Conservation (phyloP, 768 basidiomycete genomes). For the Boletus pseudo-olivaceus region DNA sequence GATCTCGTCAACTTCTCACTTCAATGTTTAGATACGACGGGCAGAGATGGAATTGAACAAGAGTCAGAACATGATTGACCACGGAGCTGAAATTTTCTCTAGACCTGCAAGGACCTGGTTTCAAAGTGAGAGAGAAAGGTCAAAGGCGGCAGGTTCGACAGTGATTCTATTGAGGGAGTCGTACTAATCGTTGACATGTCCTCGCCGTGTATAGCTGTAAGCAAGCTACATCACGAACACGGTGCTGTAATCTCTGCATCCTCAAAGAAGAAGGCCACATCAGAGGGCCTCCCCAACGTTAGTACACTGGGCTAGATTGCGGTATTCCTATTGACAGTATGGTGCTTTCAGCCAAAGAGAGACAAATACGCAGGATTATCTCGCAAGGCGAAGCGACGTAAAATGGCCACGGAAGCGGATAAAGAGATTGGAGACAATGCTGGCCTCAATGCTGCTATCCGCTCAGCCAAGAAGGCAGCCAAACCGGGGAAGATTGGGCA, state of each 20-base stretch:
- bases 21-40: slow-evolving; percentile 57
- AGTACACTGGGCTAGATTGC: slow-evolving; percentile 2
- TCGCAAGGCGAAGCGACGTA: slow-evolving; percentile 83
- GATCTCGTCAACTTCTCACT: slow-evolving; percentile 8
- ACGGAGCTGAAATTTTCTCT: slow-evolving; percentile 87
- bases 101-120: slow-evolving; percentile 99
- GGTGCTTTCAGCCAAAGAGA: slow-evolving; percentile 55
- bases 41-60: slow-evolving; percentile 97
- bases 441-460: slow-evolving; percentile 69
- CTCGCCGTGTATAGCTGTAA: slow-evolving; percentile 47
- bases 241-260: slow-evolving; percentile 41
- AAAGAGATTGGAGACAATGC: slow-evolving; percentile 53
- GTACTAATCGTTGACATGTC: slow-evolving; percentile 1
- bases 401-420: slow-evolving; percentile 81
- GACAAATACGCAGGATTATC: slow-evolving; percentile 81
- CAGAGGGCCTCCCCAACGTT: slow-evolving; percentile 41
- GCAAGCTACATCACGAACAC: slow-evolving; percentile 72
- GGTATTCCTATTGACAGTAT: slow-evolving; percentile 3
- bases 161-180: neutral
- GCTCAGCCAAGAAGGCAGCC: slow-evolving; percentile 78
- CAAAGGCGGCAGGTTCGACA: slow-evolving; percentile 65
- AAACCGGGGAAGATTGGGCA: slow-evolving; percentile 74
- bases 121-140: slow-evolving; percentile 83
- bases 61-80: slow-evolving; percentile 93
- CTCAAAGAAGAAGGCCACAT: slow-evolving; percentile 35